Evolutionary conservation across 2,329 filamentous ascomycete species (phyloP).

Genomic region (Exophiala sp.): DNA sequence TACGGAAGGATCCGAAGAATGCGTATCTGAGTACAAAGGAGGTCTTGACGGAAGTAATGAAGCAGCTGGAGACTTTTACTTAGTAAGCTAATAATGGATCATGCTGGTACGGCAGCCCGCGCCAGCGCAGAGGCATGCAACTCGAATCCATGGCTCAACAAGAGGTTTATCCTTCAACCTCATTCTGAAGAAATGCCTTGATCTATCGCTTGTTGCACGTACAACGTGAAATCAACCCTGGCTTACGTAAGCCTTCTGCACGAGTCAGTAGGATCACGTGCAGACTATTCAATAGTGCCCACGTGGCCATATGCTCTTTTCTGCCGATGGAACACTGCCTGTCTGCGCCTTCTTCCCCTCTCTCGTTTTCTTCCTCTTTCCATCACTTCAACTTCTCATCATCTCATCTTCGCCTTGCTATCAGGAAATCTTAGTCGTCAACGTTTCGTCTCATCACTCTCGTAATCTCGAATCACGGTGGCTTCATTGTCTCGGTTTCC

Average conservation of each 20-base stretch:
- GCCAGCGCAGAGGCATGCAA: too few species aligned
- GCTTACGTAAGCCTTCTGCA: too few species aligned
- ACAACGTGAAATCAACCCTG: too few species aligned
- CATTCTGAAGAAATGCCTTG: too few species aligned
- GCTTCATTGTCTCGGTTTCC: not conserved
- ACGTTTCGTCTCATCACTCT: not conserved
- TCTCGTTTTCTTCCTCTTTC: not conserved
- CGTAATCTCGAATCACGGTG: not conserved
- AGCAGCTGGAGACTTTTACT: constrained; percentile 41
- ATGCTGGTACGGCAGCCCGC: constrained; percentile 1
- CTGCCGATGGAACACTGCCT: not conserved
- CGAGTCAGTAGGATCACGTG: too few species aligned
- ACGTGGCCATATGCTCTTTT: not conserved
- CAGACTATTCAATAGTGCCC: not conserved
- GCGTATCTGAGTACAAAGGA: constrained; percentile 72
- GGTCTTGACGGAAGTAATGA: constrained; percentile 74
- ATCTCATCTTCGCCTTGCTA: not conserved
- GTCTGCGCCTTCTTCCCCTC: not conserved
- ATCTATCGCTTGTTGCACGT: too few species aligned
- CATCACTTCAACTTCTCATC: not conserved
- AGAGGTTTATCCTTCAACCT: too few species aligned
- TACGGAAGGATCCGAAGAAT: constrained; percentile 83
- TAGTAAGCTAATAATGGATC: not conserved
- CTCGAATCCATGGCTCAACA: too few species aligned
- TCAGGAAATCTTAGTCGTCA: not conserved